Evolutionary conservation across 345 rosid species (phyloP), one percentile per base, ranked within the genome.

Genomic region (Boechera divaricarpa): DNA sequence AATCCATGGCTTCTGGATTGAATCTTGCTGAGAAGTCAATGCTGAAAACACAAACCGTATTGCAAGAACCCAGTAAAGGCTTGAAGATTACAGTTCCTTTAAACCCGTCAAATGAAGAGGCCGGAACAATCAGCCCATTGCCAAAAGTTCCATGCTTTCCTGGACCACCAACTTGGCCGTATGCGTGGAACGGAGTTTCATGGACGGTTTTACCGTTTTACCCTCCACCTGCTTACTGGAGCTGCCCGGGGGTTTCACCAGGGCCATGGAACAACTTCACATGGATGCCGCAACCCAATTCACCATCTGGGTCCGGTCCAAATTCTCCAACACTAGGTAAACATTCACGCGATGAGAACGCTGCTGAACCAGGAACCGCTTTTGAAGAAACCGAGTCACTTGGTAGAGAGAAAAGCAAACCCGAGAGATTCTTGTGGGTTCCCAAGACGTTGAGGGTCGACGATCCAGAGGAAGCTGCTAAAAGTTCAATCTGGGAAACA

Each of bases 401-500:
- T 15, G 64, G 45, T 5, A 87, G 81, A 45, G 89, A 86, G 64
- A 73, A 60, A 45, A 80, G 79, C 67, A 85, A 79, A 66, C 65
- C 83, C 0, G 92, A 90, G 80, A 82, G 86, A 86, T 81, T 79
- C 70, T 70, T 91, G 4, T 91, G 93, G 96, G 80, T 94, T 76
- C 96, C 97, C 6, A 94, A 94, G 85, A 94, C 97, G 32, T 77
- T 89, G 76, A 90, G 98, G 80, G 81, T 94, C 9, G 93, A 86
- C 39, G 96, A 91, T 77, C 96, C 92, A 5, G 90, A 81, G 32
- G 98, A 90, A 68, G 98, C 97, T 72, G 93, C 96, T 36, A 91
- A 82, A 82, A 94, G 94, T 78, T 94, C 98, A 3, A 94, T 94
- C 61, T 94, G 96, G 98, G 85, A 87, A 12, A 86, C 94, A 3